Conservation (phyloP, 345 rosid genomes). For the Microthlaspi erraticum region DNA sequence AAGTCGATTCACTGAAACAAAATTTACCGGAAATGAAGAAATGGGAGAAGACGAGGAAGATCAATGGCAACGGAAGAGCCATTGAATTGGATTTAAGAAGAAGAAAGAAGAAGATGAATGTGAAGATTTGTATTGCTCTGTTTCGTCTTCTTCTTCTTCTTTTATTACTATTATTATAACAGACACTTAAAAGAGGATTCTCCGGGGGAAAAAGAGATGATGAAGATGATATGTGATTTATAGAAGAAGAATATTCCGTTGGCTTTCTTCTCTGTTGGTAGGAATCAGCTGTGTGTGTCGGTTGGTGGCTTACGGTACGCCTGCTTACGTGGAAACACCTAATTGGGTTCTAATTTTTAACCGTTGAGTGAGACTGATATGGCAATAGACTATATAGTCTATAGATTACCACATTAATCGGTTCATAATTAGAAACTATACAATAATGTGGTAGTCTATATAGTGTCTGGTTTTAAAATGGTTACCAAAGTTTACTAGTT, state of each 20-base stretch:
- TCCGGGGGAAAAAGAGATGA: slow-evolving; percentile 25
- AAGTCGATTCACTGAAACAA: neutral
- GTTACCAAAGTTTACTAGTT: neutral
- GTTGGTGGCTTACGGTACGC: slow-evolving; percentile 35
- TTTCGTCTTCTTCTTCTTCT: slow-evolving; percentile 36
- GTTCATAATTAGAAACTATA: slow-evolving; percentile 1
- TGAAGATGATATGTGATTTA: slow-evolving; percentile 31
- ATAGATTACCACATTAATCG: neutral
- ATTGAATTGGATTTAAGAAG: slow-evolving; percentile 35
- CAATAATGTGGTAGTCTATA: slow-evolving; percentile 12
- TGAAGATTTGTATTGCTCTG: slow-evolving; percentile 4
- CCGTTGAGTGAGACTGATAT: slow-evolving; percentile 38
- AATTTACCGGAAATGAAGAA: slow-evolving; percentile 46
- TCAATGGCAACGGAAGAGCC: slow-evolving; percentile 47
- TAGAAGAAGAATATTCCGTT: slow-evolving; percentile 27
- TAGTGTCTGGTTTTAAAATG: neutral
- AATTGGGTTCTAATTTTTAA: neutral
- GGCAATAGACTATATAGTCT: neutral
- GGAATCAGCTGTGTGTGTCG: slow-evolving; percentile 27
- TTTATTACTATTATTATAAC: neutral
- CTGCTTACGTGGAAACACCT: slow-evolving; percentile 1
- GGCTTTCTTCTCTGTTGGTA: slow-evolving; percentile 8
- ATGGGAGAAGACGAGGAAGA: slow-evolving; percentile 35
- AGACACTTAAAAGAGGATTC: slow-evolving; percentile 16
- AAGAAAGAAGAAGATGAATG: slow-evolving; percentile 39